Evolutionary conservation across 352 stramenopile genomes (phyloP), one percentile per base, ranked within the genome.

Genomic region (Pythium rishiriense): DNA sequence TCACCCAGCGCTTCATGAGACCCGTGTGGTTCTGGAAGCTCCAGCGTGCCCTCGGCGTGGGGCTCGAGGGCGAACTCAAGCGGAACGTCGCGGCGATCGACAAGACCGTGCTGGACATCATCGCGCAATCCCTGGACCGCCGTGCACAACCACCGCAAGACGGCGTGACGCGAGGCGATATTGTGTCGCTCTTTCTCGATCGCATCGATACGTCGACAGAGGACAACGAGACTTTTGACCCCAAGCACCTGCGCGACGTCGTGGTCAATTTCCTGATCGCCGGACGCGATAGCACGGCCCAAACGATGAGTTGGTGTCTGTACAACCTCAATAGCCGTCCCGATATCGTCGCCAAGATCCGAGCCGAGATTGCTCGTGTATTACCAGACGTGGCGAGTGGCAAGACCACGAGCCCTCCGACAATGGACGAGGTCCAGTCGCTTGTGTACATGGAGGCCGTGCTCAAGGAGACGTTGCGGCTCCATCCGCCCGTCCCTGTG

Each of bases 231-330:
- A 43, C 39, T 26, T 73, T 85, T 22, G 69, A 85, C 24, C 74
- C 75, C 4, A 68, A 43, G 0, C 87, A 79, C 37, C 51, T 95
- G 0, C 81, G 82, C 14, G 79, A 94, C 58, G 83, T 96, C 35
- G 75, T 91, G 22, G 67, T 95, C 9, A 92, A 80, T 56, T 90
- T 94, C 48, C 64, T 96, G 29, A 86, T 95, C n/a, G 88, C 83
- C 26, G 85, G 88, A 0, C 73, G 84, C 2, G 85, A 96, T 62
- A 93, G 83, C 1, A 91, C 86, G 1, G 83, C 85, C 0, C 81
- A 87, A 64, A 79, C 83, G 6, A 62, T 95, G 26, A 79, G 72
- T 29, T 96, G 87, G 83, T 83, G 90, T 42, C 81, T 96, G 29
- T 81, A 85, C 42, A 75, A 77, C 14, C 63, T 96, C 2, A 76